Percentiles rank a stretch among this genome's conserved stretches.
phyloP scores from a whole-genome alignment of 2,329 filamentous ascomycete genomes.

The Cladosporium cucumerinum region DNA sequence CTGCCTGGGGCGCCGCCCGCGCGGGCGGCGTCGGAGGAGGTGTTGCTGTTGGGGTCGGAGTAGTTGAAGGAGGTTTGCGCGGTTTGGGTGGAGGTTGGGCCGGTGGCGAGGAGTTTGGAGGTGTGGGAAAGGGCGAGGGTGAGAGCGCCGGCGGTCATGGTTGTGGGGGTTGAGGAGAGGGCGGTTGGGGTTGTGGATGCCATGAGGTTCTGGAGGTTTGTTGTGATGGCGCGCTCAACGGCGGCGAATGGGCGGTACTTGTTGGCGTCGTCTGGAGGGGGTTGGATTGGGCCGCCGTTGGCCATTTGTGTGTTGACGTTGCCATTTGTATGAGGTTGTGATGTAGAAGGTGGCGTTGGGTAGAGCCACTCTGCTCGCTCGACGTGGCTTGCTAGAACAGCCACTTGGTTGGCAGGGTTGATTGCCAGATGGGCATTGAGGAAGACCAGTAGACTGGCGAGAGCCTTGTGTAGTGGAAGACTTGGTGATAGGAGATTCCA shows the following conservation, averaged over 20 bases:
- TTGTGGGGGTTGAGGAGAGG: slow-evolving; percentile 68
- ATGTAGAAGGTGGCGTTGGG: slow-evolving; percentile 50
- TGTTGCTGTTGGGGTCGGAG: slow-evolving; percentile 47
- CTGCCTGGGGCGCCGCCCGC: slow-evolving; percentile 36
- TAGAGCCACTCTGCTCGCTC: slow-evolving; percentile 89
- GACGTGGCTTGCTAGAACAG: slow-evolving; percentile 83
- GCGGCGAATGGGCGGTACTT: slow-evolving; percentile 91
- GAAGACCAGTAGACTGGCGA: slow-evolving; percentile 90
- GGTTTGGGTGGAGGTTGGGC: slow-evolving; percentile 46
- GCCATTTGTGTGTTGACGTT: slow-evolving; percentile 33
- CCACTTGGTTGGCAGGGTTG: slow-evolving; percentile 89
- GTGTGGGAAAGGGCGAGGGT: slow-evolving; percentile 87
- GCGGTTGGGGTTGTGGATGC: slow-evolving; percentile 61
- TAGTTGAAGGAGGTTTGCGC: slow-evolving; percentile 54
- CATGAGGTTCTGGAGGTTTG: slow-evolving; percentile 71
- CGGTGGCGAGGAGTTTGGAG: slow-evolving; percentile 65
- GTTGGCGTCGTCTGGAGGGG: slow-evolving; percentile 59
- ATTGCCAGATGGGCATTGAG: slow-evolving; percentile 94
- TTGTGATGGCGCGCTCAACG: slow-evolving; percentile 76
- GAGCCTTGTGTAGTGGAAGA: slow-evolving; percentile 76
- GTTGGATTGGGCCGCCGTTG: slow-evolving; percentile 28
- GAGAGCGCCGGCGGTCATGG: slow-evolving; percentile 85
- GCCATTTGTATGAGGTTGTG: slow-evolving; percentile 23
- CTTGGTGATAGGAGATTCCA: slow-evolving; percentile 75
- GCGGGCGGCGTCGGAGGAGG: slow-evolving; percentile 35